phyloP scores from a whole-genome alignment of 1,284 basidiomycete species.

The Leccinum fallax region DNA sequence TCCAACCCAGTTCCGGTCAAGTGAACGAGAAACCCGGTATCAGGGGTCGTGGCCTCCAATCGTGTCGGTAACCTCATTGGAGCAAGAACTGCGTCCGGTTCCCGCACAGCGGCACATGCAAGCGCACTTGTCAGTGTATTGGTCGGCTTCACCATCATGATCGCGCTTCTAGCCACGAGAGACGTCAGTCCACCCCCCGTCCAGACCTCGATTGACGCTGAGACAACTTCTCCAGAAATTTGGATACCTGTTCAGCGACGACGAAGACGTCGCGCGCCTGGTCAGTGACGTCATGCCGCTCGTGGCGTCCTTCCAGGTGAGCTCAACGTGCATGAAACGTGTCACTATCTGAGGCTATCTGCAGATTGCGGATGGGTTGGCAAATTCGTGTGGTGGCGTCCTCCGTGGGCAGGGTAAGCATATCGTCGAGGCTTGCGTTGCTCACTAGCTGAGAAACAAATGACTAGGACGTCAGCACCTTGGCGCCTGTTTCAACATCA shows the following conservation, averaged over 20 bases:
- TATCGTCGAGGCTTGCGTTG: neutral
- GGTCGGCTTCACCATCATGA: constrained; percentile 60
- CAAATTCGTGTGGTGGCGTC: constrained; percentile 71
- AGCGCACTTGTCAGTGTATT: constrained; percentile 65
- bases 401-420: constrained; percentile 64
- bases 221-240: constrained; percentile 37
- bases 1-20: no score
- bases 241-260: constrained; percentile 72
- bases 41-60: constrained; percentile 71
- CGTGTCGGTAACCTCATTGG: constrained; percentile 77
- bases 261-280: constrained; percentile 57
- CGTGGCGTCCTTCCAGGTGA: constrained; percentile 77
- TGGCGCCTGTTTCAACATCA: constrained; percentile 71
- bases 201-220: constrained; percentile 1
- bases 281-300: constrained; percentile 77
- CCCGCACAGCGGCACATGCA: constrained; percentile 62
- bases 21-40: neutral
- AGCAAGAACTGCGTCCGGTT: constrained; percentile 51
- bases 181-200: constrained; percentile 42
- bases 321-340: constrained; percentile 1
- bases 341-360: neutral
- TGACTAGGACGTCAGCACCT: constrained; percentile 67
- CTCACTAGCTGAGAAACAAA: constrained; percentile 4
- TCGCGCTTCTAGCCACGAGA: constrained; percentile 56
- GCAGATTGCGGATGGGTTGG: constrained; percentile 70